Evolutionary conservation across 1,284 basidiomycete species (phyloP), one percentile per base, ranked within the genome.

Genomic region (Omphalotus olearius): DNA sequence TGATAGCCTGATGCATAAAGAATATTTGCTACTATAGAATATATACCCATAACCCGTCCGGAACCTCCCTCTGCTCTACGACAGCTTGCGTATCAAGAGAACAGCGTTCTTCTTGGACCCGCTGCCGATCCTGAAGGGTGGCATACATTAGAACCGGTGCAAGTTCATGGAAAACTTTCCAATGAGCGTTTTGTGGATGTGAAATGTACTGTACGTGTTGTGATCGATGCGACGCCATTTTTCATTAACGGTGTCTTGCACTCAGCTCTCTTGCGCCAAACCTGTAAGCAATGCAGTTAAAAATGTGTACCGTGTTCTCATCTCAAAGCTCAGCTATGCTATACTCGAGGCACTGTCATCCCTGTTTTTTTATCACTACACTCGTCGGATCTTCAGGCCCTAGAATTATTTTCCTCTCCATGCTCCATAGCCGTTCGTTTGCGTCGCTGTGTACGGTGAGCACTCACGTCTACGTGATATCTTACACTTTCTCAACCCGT

Each of bases 311-410:
- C 45, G 17, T n/a, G 28, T 35, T 23, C 47, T 52, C 38, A 54
- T 39, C 4, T 25, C 20, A 20, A 45, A 53, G 17, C 26, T 11
- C 45, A 72, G 72, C 58, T 69, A 49, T 66, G 62, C 2, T 74
- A 72, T 53, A 68, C 71, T 2, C 65, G 72, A 35, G 73, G 73
- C n/a, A 65, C 68, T 7, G 60, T 68, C 4, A 67, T 75, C 45
- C 73, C 73, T 2, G 64, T 64, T 49, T 59, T 64, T 18, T 43
- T 74, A 4, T 59, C 58, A 13, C 55, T 73, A 25, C 54, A 60
- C 10, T 65, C 64, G 48, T 47, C 57, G 7, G 66, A 74, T 49
- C 17, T 48, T 1, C 63, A 71, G 52, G 66, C 64, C 5, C 62
- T 74, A 20, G 66, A 70, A 45, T 52, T 66, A 2, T 57, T 73